These are phyloP conservation scores for Fraxinus ornus DNA, from an alignment of 305 asterid genomes.

Conservation along the genomic window DNA sequence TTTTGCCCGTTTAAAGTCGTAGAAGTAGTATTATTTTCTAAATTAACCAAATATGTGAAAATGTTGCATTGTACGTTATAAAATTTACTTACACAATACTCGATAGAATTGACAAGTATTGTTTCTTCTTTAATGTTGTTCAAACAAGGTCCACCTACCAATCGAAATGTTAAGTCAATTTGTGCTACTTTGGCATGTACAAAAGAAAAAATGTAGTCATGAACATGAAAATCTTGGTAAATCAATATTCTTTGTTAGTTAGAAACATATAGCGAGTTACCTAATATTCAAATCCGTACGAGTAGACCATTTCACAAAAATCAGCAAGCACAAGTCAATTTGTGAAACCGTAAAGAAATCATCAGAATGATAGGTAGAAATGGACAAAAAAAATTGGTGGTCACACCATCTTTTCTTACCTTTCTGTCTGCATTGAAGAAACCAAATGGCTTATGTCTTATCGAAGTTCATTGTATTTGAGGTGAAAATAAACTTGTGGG, in stretches of 20 bases:
- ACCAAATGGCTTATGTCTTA: not conserved
- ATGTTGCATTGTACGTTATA: no score
- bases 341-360: not conserved
- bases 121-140: slow-evolving; percentile 36
- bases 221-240: not conserved
- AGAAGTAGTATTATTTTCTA: not conserved
- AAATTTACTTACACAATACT: not conserved
- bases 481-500: no score
- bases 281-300: not conserved
- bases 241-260: not conserved
- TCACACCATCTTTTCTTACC: not conserved
- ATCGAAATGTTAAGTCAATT: no score
- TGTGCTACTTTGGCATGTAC: no score
- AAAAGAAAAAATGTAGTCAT: no score
- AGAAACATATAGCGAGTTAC: no score
- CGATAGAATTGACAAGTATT: slow-evolving; percentile 18
- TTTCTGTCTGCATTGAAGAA: not conserved
- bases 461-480: no score
- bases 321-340: not conserved
- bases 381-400: not conserved
- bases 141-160: no score
- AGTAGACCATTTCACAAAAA: not conserved
- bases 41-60: not conserved
- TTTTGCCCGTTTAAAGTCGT: not conserved
- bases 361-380: not conserved